These are phyloP conservation scores for Colletotrichum falcatum DNA, from an alignment of 2,329 filamentous ascomycete species.

Conservation along the genomic window DNA sequence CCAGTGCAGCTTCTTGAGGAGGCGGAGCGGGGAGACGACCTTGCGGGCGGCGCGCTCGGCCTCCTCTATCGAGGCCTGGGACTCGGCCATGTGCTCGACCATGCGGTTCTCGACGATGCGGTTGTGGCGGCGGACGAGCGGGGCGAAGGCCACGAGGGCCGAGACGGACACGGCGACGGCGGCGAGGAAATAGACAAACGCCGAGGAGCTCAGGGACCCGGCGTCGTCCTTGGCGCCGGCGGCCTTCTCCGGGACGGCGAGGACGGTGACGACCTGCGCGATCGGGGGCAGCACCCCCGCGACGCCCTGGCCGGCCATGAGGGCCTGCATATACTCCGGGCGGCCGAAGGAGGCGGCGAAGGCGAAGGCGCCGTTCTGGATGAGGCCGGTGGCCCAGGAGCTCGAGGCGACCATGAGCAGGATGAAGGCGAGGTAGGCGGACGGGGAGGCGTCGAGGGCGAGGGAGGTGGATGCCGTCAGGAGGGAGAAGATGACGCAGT, in stretches of 20 bases:
- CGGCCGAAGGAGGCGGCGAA: constrained; percentile 88
- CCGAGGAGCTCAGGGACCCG: constrained; percentile 69
- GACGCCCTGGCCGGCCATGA: constrained; percentile 94
- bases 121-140: constrained; percentile 74
- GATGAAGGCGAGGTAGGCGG: constrained; percentile 82
- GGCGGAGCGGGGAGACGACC: constrained; percentile 66
- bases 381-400: constrained; percentile 83
- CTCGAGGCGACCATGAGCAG: constrained; percentile 85
- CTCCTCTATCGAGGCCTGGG: constrained; percentile 63
- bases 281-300: constrained; percentile 91
- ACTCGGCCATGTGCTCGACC: constrained; percentile 61
- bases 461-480: constrained; percentile 83
- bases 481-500: constrained; percentile 79
- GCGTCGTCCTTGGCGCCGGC: constrained; percentile 43
- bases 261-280: constrained; percentile 86
- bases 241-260: constrained; percentile 65
- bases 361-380: constrained; percentile 95
- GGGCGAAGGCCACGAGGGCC: constrained; percentile 79
- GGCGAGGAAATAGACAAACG: constrained; percentile 91
- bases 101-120: constrained; percentile 63
- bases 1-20: constrained; percentile 85
- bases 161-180: constrained; percentile 80
- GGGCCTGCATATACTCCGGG: constrained; percentile 91
- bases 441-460: constrained; percentile 71
- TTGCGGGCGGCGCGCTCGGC: constrained; percentile 63